A percentile compares a stretch with the other conserved stretches of the same genome.
Evolutionary conservation across 305 asterid genomes (phyloP).

Genomic region (Fraxinus sp.): DNA sequence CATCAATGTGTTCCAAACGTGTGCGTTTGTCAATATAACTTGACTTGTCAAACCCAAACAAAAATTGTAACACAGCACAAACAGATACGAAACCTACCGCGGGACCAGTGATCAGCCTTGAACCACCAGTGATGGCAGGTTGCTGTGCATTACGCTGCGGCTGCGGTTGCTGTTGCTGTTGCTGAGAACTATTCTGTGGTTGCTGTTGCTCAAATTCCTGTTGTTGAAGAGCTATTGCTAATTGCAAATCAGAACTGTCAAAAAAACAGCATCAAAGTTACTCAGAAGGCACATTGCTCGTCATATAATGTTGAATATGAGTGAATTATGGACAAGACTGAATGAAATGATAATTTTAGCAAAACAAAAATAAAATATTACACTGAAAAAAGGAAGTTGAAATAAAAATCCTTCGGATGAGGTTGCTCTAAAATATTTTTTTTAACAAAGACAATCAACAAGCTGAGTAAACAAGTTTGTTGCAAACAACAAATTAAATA

Average conservation of each 20-base stretch:
- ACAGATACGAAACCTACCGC: conserved; percentile 47
- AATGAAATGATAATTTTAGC: background rate
- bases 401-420: background rate
- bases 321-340: background rate
- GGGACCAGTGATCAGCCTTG: conserved; percentile 77
- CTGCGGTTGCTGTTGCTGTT: conserved; percentile 22
- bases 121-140: conserved; percentile 41
- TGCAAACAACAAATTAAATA: background rate
- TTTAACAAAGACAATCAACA: background rate
- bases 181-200: background rate
- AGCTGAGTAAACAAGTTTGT: background rate
- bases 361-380: background rate
- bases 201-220: conserved; percentile 79
- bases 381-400: background rate
- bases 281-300: conserved; percentile 8
- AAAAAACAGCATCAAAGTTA: conserved; percentile 19
- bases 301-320: conserved; percentile 9
- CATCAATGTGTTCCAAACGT: background rate
- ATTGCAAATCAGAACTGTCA: conserved; percentile 82
- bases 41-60: conserved; percentile 1
- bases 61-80: background rate
- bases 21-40: background rate
- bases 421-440: background rate
- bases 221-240: conserved; percentile 96
- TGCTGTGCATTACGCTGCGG: conserved; percentile 42